Evolutionary conservation across 2,329 filamentous ascomycete species (phyloP), one percentile per base, ranked within the genome.

Genomic region (Byssochlamys sp.): DNA sequence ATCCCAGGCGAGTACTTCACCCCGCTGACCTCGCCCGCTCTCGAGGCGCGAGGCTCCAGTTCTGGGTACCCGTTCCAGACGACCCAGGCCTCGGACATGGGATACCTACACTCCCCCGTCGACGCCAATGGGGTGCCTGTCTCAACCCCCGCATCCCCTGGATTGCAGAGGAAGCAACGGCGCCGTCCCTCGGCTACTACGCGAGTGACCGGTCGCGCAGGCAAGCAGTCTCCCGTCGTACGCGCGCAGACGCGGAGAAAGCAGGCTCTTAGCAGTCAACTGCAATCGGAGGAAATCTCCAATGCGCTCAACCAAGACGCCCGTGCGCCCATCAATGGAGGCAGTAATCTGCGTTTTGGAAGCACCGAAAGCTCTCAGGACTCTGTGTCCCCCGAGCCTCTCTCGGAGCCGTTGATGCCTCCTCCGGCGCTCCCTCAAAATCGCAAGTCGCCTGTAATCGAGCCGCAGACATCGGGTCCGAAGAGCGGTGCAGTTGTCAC

Each of bases 401-500:
- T 79, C n/a, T 78, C 76, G 12, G 77, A 80, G 59, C 72, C 76
- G 2, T 66, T 78, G 61, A 80, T 80, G 77, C 75, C 77, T 39
- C 77, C 77, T 26, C 77, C 77, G 24, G 76, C 77, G 12, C 65
- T 78, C 35, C 77, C 77, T 14, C 65, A 69, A 26, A 67, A 73
- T 9, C 69, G 71, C 29, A 75, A 66, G 58, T 78, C 77, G 14
- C 75, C 76, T 14, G 66, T 67, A 29, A 70, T 75, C 25, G 58
- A 62, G 27, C 69, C 72, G 1, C 72, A 74, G 57, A 56, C 59
- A 28, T 54, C 64, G 24, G 63, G 70, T 56, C 61, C 69, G 53
- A 60, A 60, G 55, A 61, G 65, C 27, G 64, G 83, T 53, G 74
- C 85, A 55, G 89, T 89, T 10, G 91, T 90, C 1, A 95, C 91